phyloP scores from a whole-genome alignment of 768 basidiomycete genomes.

The Leccinum pellstonianum region DNA sequence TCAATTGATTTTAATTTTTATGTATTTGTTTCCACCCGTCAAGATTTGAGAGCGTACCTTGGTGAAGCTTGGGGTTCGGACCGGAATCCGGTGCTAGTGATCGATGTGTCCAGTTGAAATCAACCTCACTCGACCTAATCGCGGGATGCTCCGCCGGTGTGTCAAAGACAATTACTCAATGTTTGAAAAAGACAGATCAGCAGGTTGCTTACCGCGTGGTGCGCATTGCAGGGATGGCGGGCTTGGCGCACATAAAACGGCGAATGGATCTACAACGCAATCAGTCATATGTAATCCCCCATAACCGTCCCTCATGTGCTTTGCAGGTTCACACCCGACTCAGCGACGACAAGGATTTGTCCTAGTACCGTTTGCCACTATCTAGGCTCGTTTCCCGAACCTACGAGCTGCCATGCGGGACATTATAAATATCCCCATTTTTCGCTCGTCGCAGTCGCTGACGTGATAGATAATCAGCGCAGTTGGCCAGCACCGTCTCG shows the following conservation, averaged over 20 bases:
- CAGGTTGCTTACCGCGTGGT: background rate
- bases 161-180: background rate
- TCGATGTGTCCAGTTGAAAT: background rate
- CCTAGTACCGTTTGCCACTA: background rate
- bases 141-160: background rate
- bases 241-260: background rate
- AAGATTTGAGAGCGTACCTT: background rate
- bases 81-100: background rate
- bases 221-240: background rate
- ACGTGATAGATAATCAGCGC: constrained; percentile 1
- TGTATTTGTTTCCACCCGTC: background rate
- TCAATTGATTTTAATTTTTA: background rate
- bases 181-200: background rate
- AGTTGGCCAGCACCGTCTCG: background rate
- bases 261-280: background rate
- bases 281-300: background rate
- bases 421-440: background rate
- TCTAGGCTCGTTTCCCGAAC: background rate
- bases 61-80: background rate
- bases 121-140: background rate
- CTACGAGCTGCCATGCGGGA: background rate
- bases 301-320: background rate
- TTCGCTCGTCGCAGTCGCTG: background rate
- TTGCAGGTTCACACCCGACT: background rate
- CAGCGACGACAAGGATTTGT: background rate